A percentile compares a stretch with the other conserved stretches of the same genome.
Evolutionary conservation across 352 stramenopile genomes (phyloP).

Genomic region (Phytophthora multivora): DNA sequence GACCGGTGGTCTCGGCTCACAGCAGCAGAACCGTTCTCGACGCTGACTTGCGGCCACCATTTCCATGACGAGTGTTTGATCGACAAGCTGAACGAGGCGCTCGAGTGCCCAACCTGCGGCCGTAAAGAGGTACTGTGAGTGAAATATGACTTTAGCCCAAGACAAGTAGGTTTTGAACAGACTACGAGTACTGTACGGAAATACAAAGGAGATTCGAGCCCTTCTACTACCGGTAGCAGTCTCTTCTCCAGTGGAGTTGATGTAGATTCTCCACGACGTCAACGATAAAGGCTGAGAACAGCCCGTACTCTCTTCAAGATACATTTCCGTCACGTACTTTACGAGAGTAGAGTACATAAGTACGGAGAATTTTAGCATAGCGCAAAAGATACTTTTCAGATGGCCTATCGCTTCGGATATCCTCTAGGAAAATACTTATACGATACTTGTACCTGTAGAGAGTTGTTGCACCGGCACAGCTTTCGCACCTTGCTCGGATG

Average conservation of each 20-base stretch:
- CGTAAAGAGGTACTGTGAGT: conserved; percentile 24
- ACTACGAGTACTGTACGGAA: conserved; percentile 1
- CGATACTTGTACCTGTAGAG: no score
- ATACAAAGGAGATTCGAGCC: neutral
- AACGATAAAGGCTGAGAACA: conserved; percentile 1
- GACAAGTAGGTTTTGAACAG: neutral
- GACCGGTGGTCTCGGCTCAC: conserved; percentile 16
- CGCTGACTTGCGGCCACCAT: conserved; percentile 57
- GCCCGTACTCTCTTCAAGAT: neutral
- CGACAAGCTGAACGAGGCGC: conserved; percentile 56
- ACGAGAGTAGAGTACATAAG: neutral
- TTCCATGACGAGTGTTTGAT: conserved; percentile 79
- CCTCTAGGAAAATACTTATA: neutral
- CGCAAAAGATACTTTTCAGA: conserved; percentile 10
- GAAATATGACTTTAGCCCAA: neutral
- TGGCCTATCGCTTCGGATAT: conserved; percentile 1
- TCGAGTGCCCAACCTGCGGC: conserved; percentile 60
- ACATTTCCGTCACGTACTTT: no score
- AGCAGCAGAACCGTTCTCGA: conserved; percentile 38
- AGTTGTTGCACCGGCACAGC: conserved; percentile 25
- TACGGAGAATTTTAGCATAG: conserved; percentile 1
- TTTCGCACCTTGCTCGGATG: conserved; percentile 12
- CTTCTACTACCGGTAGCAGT: neutral
- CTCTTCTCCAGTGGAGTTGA: no score
- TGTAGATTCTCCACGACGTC: no score